Evolutionary conservation across 2,329 filamentous ascomycete species (phyloP).

Genomic region (Zasmidium citrigriseum): DNA sequence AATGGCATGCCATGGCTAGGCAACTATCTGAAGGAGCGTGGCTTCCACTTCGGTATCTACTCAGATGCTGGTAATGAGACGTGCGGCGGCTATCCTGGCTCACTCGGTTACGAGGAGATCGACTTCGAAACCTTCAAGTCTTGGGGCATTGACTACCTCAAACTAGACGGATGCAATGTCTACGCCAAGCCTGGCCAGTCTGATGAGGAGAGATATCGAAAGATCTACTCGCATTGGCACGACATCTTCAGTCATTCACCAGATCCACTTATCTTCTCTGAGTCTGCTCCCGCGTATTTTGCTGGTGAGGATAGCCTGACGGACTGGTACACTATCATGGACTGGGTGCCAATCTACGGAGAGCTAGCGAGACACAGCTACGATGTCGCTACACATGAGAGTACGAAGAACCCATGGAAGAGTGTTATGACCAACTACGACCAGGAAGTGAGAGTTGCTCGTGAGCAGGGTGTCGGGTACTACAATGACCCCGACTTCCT

Average conservation of each 20-base stretch:
- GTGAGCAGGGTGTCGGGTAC: neutral
- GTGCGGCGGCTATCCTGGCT: slow-evolving; percentile 57
- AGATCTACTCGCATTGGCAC: slow-evolving; percentile 4
- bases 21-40: slow-evolving; percentile 46
- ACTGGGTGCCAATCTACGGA: slow-evolving; percentile 1
- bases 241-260: neutral
- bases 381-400: neutral
- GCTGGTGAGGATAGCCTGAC: slow-evolving; percentile 1
- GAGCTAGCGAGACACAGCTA: slow-evolving; percentile 1
- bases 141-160: slow-evolving; percentile 55
- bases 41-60: slow-evolving; percentile 66
- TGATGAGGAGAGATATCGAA: neutral
- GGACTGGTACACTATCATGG: slow-evolving; percentile 3
- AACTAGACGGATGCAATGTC: slow-evolving; percentile 4
- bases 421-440: slow-evolving; percentile 3
- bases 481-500: slow-evolving; percentile 4
- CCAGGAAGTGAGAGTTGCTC: slow-evolving; percentile 1
- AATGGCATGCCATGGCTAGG: slow-evolving; percentile 57
- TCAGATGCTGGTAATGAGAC: slow-evolving; percentile 52
- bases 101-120: slow-evolving; percentile 56
- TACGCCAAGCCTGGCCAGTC: slow-evolving; percentile 1
- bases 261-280: slow-evolving; percentile 1
- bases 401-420: neutral
- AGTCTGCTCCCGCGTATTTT: slow-evolving; percentile 3
- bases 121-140: slow-evolving; percentile 60